Base-by-base conservation (phyloP, 192 early-diverging fungal species). In the Backusella luteola region DNA sequence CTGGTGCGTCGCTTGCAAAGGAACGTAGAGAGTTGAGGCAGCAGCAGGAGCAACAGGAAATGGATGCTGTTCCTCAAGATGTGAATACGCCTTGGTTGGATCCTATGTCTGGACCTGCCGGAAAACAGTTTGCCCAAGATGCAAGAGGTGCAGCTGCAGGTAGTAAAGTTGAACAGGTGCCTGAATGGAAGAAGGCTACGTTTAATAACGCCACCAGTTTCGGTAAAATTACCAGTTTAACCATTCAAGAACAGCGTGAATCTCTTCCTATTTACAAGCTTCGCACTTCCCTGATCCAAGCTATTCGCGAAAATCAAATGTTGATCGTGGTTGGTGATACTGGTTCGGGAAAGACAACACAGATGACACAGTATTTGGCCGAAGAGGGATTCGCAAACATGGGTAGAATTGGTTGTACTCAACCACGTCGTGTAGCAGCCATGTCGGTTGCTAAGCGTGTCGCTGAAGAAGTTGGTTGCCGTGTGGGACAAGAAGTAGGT, bases 391-490 rank as follows among this genome's bases (percentile, higher is more conserved):
- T 97, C 84, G 92, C 94, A 1, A 82, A 84, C 9, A 77, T 83
- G 38, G 97, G 97, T 8, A 94, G 94, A 87, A 95, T 99, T 80
- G 98, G 95, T 49, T 99, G 98, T 82, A 99, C 98, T 3, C 98
- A 99, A 82, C 98, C 98, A 26, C 95, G 98, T 79, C 94, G 98
- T 81, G 97, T 99, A 6, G 98, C 98, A 12, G 98, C 98, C 23
- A 98, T 97, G 96, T 97, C 96, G 21, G 98, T 99, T 11, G 98
- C 98, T 26, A 96, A 97, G 80, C 96, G 98, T 80, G 98, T 99
- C 0, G 93, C 96, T 0, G 96, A 98, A 84, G 98, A 99, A 83
- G 96, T 99, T 67, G 96, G 92, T 69, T 96, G 95, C 69, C 85
- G 91, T 67, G 77, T 98, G 23, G 98, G 98, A 67, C 89, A 96